phyloP scores from a whole-genome alignment of 371 early-diverging fungal species.

The Mucor mucedo region DNA sequence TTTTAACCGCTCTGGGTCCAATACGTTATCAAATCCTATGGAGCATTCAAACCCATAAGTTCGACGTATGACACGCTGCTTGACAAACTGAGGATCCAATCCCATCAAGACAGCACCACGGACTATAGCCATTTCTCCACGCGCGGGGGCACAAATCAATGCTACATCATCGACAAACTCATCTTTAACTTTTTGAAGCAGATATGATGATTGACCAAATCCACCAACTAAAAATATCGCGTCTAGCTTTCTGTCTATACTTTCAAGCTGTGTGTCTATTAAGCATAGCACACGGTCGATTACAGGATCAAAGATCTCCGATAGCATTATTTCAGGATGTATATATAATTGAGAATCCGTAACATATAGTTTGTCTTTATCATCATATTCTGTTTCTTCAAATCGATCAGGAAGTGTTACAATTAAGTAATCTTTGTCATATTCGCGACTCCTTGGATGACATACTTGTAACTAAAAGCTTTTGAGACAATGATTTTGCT shows the following conservation, averaged over 20 bases:
- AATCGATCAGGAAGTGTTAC: neutral
- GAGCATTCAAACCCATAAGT: too few species aligned
- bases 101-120: too few species aligned
- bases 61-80: too few species aligned
- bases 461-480: neutral
- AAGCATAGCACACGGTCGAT: conserved; percentile 48
- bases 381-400: neutral
- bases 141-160: too few species aligned
- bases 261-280: too few species aligned
- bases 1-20: conserved; percentile 60
- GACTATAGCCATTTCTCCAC: too few species aligned
- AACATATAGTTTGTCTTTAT: neutral
- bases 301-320: neutral
- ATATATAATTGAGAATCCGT: neutral
- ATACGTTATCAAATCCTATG: conserved; percentile 56
- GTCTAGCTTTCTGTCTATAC: too few species aligned
- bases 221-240: too few species aligned
- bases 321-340: neutral
- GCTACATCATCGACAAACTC: too few species aligned
- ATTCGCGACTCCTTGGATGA: neutral
- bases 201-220: too few species aligned
- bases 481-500: neutral
- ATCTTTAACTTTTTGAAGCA: too few species aligned
- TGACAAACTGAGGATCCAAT: too few species aligned
- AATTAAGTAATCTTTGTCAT: neutral